These are phyloP conservation scores for Candida dubliniensis DNA, from an alignment of 1,139 yeast species.

Conservation along the genomic window DNA sequence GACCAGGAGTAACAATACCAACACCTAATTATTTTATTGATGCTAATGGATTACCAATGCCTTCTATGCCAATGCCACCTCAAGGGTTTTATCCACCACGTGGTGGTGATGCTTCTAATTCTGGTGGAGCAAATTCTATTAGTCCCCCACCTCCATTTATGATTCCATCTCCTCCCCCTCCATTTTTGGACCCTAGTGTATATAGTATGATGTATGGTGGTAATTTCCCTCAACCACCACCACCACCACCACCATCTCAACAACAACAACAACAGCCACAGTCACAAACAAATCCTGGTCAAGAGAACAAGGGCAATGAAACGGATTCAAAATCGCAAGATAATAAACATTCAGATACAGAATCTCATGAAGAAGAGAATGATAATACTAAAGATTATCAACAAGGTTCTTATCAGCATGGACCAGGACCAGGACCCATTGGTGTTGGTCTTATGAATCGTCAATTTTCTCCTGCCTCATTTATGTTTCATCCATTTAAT, in stretches of 20 bases:
- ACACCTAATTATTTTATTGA: slow-evolving; percentile 32
- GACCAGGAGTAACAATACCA: slow-evolving; percentile 5
- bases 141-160: slow-evolving; percentile 32
- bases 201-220: slow-evolving; percentile 32
- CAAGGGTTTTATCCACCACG: slow-evolving; percentile 5
- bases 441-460: slow-evolving; percentile 44
- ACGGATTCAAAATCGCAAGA: slow-evolving; percentile 10
- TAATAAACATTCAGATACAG: background rate
- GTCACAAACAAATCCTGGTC: background rate
- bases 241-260: slow-evolving; percentile 5
- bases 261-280: slow-evolving; percentile 1
- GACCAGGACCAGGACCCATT: slow-evolving; percentile 21
- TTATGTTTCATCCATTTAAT: slow-evolving; percentile 50
- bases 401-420: background rate
- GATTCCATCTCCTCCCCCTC: slow-evolving; percentile 38
- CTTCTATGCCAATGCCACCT: slow-evolving; percentile 13
- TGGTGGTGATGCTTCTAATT: background rate
- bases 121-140: background rate
- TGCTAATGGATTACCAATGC: slow-evolving; percentile 12
- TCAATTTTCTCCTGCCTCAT: slow-evolving; percentile 30
- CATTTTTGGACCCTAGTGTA: slow-evolving; percentile 41
- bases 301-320: slow-evolving; percentile 9
- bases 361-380: slow-evolving; percentile 1
- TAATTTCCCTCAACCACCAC: slow-evolving; percentile 9
- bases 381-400: slow-evolving; percentile 3